These are phyloP conservation scores for Wallacemonas sp. DNA, from an alignment of 208 protist genomes.

Conservation along the genomic window DNA sequence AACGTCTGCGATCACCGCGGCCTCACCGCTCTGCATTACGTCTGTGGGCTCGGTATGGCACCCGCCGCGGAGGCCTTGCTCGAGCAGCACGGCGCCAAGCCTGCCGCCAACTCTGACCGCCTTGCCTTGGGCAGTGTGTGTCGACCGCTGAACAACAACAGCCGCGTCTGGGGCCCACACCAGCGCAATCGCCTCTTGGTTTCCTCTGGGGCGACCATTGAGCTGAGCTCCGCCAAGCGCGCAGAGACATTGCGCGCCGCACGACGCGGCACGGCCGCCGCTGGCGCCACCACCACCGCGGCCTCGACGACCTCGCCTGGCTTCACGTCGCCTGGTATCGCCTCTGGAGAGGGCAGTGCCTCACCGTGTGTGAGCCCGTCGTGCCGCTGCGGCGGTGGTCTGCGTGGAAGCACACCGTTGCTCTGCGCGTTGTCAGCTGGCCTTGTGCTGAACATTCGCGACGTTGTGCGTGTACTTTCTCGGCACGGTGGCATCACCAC, in stretches of 20 bases:
- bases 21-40: slow-evolving; percentile 58
- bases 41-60: slow-evolving; percentile 49
- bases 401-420: slow-evolving; percentile 47
- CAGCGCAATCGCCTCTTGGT: slow-evolving; percentile 12
- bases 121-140: slow-evolving; percentile 4
- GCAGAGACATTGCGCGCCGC: not conserved
- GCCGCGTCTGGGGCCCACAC: slow-evolving; percentile 13
- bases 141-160: slow-evolving; percentile 11
- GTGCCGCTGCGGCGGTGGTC: slow-evolving; percentile 31
- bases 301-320: not conserved
- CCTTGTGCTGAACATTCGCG: slow-evolving; percentile 3
- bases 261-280: not conserved
- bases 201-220: not conserved
- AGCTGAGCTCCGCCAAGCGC: slow-evolving; percentile 11
- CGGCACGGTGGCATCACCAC: slow-evolving; percentile 36
- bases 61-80: slow-evolving; percentile 44
- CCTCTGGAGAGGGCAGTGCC: not conserved
- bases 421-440: slow-evolving; percentile 33
- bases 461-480: slow-evolving; percentile 42
- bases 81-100: slow-evolving; percentile 54
- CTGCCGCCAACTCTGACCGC: slow-evolving; percentile 9
- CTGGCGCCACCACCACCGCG: no score
- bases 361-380: not conserved
- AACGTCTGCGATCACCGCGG: slow-evolving; percentile 46
- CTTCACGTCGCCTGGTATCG: not conserved